Evolutionary conservation across 306 rosid species (phyloP), one percentile per base, ranked within the genome.

Genomic region (Vigna unguiculata): DNA sequence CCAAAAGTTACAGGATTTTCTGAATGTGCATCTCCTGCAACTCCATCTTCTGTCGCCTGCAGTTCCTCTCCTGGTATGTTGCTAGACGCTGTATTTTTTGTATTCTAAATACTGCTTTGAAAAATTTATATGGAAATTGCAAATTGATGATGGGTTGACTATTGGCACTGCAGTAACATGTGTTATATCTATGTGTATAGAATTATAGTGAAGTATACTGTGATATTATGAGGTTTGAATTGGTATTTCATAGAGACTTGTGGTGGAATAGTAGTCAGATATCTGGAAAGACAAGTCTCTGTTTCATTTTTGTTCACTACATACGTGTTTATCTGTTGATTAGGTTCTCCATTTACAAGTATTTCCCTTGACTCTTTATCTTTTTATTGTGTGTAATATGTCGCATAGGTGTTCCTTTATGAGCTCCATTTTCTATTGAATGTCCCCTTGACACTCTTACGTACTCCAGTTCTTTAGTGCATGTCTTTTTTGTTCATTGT

Each of bases 11-110:
- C 71, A 5, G 89, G 86, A 34, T 87, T 89, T 69, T 81, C 91
- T 13, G 97, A 86, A 52, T 93, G 97, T 81, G 90, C 93, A 69
- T 96, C 98, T 41, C 99, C 99, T 64, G 91, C 97, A 28, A 96
- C 98, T 52, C 99, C 99, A 75, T 96, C 98, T 63, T 89, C 99
- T 79, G 91, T 93, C 85, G 94, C 93, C 51, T 96, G 97, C 83
- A 96, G 99, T 83, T 93, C 99, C 76, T 93, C 97, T 12, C 92
- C 98, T 79, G 99, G 99, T 96, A 80, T 54, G 64, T 69, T 52
- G 9, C 16, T 7, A 68, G 28, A 20, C 58, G 49, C 55, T 40
- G 15, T 43, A 15, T 43, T 1, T 28, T 7, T 13, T 19, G 1
- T n/a, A 3, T 22, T 76, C 30, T 55, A 9, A 24, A 49, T 48